Conservation (phyloP, 2,329 filamentous ascomycete species). For the Magnaporthiopsis incrustans region DNA sequence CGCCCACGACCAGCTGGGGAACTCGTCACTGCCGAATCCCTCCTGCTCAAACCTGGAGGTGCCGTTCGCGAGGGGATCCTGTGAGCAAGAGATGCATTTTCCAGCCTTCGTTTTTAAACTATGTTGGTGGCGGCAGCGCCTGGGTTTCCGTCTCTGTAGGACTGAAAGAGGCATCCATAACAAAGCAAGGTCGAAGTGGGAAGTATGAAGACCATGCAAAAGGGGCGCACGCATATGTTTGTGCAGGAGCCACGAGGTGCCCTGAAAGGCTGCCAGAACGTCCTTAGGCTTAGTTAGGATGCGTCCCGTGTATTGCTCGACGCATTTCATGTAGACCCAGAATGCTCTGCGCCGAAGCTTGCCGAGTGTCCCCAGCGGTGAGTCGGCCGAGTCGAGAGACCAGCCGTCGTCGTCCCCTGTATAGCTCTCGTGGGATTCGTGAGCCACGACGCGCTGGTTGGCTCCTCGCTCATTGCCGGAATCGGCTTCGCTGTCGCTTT, state of each 20-base stretch:
- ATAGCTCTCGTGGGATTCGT: too few relatives aligned
- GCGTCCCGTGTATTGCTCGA: slow-evolving; percentile 22
- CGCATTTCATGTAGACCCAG: slow-evolving; percentile 22
- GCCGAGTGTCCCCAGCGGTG: slow-evolving; percentile 19
- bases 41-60: background rate
- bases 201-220: slow-evolving; percentile 22
- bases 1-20: slow-evolving; percentile 28
- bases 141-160: background rate
- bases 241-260: slow-evolving; percentile 20
- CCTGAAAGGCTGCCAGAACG: slow-evolving; percentile 25
- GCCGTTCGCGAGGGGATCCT: background rate
- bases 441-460: too few relatives aligned
- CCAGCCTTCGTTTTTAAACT: too few relatives aligned
- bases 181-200: slow-evolving; percentile 26
- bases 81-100: background rate
- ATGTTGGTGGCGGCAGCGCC: background rate
- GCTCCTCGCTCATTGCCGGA: too few relatives aligned
- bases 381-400: slow-evolving; percentile 22
- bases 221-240: slow-evolving; percentile 17
- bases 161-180: slow-evolving; percentile 20
- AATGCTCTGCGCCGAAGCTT: slow-evolving; percentile 19
- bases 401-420: slow-evolving; percentile 10
- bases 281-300: slow-evolving; percentile 19
- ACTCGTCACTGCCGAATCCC: slow-evolving; percentile 11
- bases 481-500: too few relatives aligned